Evolutionary conservation across 805 yeast genomes (phyloP).

Genomic region (Metschnikowia lochheadii): DNA sequence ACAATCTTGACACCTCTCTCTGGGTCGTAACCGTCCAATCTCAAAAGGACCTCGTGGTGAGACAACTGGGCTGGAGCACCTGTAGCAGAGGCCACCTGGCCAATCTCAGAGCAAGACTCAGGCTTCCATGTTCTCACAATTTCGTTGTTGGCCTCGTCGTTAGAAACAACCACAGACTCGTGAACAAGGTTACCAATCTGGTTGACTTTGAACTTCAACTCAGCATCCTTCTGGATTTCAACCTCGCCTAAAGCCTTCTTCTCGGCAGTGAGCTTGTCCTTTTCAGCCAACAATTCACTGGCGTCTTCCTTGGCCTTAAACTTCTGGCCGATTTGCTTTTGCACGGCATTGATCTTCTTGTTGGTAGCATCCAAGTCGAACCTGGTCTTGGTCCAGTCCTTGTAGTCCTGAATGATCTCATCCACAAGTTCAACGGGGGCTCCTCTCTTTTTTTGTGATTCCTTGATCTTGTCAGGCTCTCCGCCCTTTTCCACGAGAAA

Average conservation of each 20-base stretch:
- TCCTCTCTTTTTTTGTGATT: slow-evolving; percentile 91
- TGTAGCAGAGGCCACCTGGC: slow-evolving; percentile 70
- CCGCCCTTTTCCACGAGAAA: slow-evolving; percentile 98
- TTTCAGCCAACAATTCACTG: slow-evolving; percentile 70
- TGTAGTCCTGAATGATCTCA: slow-evolving; percentile 87
- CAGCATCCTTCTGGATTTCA: slow-evolving; percentile 78
- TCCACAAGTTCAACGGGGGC: slow-evolving; percentile 93
- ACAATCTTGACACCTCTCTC: slow-evolving; percentile 97
- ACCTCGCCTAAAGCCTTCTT: slow-evolving; percentile 61
- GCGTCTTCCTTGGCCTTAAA: slow-evolving; percentile 96
- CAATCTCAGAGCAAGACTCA: slow-evolving; percentile 55
- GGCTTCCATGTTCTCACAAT: slow-evolving; percentile 87
- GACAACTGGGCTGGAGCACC: slow-evolving; percentile 75
- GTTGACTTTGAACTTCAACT: slow-evolving; percentile 75
- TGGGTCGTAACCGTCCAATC: slow-evolving; percentile 97
- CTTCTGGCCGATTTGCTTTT: slow-evolving; percentile 88
- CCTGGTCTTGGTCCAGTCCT: slow-evolving; percentile 78
- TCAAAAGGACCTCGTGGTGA: slow-evolving; percentile 90
- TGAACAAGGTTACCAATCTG: slow-evolving; percentile 93
- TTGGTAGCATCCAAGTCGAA: slow-evolving; percentile 88
- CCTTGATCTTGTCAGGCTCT: slow-evolving; percentile 81
- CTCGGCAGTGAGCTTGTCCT: slow-evolving; percentile 66
- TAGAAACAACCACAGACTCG: slow-evolving; percentile 80
- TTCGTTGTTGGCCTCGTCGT: slow-evolving; percentile 88
- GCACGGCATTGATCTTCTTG: slow-evolving; percentile 83